A percentile compares a stretch with the other conserved stretches of the same genome.
phyloP scores from a whole-genome alignment of 78 protist species.

The Dictyostelium intermedium region DNA sequence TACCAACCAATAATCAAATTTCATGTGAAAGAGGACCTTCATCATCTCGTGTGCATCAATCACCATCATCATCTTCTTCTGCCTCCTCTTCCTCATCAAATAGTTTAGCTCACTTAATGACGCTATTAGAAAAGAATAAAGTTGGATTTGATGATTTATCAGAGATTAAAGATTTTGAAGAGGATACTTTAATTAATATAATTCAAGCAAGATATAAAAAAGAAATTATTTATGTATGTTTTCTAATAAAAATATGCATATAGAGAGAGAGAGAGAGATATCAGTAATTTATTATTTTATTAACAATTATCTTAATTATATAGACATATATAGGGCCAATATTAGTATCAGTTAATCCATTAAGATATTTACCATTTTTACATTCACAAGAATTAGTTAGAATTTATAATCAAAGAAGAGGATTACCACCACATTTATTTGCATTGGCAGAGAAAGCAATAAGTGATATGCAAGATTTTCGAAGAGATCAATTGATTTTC shows the following conservation, averaged over 20 bases:
- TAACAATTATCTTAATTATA: background rate
- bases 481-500: constrained; percentile 32
- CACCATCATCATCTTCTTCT: background rate
- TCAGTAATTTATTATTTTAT: background rate
- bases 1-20: background rate
- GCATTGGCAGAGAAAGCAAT: constrained; percentile 27
- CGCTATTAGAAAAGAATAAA: constrained; percentile 31
- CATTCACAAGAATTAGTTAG: constrained; percentile 45
- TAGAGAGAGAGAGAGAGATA: too few species aligned
- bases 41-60: background rate
- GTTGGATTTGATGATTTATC: constrained; percentile 50
- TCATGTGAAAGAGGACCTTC: constrained; percentile 19
- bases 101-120: background rate
- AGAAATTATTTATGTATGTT: constrained; percentile 64
- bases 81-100: background rate
- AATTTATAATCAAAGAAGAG: constrained; percentile 27
- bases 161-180: constrained; percentile 43
- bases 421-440: constrained; percentile 56
- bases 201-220: constrained; percentile 55
- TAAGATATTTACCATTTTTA: background rate
- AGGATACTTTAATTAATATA: constrained; percentile 25
- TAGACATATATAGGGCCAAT: constrained; percentile 57
- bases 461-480: constrained; percentile 48
- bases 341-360: constrained; percentile 51
- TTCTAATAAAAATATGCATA: too few species aligned